Conservation (phyloP, 1,284 basidiomycete species). For the Pyrrhoderma noxium region DNA sequence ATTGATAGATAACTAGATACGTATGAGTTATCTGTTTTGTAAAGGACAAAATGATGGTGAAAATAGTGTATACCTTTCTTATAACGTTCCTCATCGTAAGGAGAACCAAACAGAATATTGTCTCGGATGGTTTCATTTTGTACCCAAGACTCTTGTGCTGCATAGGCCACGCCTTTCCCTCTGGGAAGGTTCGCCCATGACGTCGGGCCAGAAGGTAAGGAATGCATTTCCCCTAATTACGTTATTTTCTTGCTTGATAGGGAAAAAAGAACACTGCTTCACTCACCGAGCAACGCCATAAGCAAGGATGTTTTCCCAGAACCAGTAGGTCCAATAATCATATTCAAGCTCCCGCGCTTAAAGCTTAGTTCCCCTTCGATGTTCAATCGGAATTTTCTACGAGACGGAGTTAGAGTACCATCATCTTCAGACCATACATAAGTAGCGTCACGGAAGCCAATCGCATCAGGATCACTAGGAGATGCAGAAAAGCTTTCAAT, state of each 20-base stretch:
- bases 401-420: slow-evolving; percentile 25
- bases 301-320: slow-evolving; percentile 45
- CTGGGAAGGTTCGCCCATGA: slow-evolving; percentile 67
- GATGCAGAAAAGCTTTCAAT: slow-evolving; percentile 19
- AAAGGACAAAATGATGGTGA: background rate
- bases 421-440: slow-evolving; percentile 35
- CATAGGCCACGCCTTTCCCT: slow-evolving; percentile 60
- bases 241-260: slow-evolving; percentile 18
- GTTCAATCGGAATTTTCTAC: slow-evolving; percentile 39
- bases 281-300: slow-evolving; percentile 46
- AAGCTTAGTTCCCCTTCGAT: slow-evolving; percentile 51
- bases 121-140: slow-evolving; percentile 46
- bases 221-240: slow-evolving; percentile 52
- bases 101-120: slow-evolving; percentile 39
- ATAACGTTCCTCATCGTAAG: slow-evolving; percentile 36
- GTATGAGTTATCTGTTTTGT: background rate
- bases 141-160: slow-evolving; percentile 74
- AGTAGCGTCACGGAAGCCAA: slow-evolving; percentile 36
- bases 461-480: slow-evolving; percentile 23
- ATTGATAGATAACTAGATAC: slow-evolving; percentile 26
- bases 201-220: slow-evolving; percentile 40
- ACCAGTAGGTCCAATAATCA: slow-evolving; percentile 58
- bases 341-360: slow-evolving; percentile 48
- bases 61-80: slow-evolving; percentile 40
- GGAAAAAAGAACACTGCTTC: slow-evolving; percentile 2